Evolutionary conservation across 2,329 filamentous ascomycete genomes (phyloP).

Genomic region (Ceratocystis smalleyi): DNA sequence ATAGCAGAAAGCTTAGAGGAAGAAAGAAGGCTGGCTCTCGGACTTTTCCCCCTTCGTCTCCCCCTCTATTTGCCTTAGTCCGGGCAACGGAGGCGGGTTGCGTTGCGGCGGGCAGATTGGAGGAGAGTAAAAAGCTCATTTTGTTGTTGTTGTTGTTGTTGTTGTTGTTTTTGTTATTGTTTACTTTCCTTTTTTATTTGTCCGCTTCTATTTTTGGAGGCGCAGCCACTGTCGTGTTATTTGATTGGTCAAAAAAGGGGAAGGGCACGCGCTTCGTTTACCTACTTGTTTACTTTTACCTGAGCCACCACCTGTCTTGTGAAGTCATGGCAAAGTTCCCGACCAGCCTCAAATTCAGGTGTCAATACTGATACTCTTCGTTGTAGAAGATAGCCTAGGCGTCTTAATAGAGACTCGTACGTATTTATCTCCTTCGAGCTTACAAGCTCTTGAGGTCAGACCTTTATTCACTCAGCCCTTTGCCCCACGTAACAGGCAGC

Average conservation of each 20-base stretch:
- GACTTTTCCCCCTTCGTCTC: not conserved
- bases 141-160: not conserved
- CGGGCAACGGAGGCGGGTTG: too few species aligned
- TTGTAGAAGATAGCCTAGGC: too few species aligned
- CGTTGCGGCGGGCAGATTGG: too few species aligned
- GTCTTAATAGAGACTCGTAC: too few species aligned
- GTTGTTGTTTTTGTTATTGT: not conserved
- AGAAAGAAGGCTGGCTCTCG: not conserved
- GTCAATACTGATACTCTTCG: too few species aligned
- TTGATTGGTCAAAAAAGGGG: not conserved
- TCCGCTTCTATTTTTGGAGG: not conserved
- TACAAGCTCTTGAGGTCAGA: not conserved
- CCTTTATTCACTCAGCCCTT: too few species aligned
- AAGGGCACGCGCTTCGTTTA: not conserved
- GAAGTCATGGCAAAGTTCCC: too few species aligned
- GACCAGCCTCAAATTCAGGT: too few species aligned
- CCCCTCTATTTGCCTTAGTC: not conserved
- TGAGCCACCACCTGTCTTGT: not conserved
- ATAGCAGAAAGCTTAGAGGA: not conserved
- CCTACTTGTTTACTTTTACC: not conserved
- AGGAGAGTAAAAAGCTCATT: not conserved
- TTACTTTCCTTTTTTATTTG: not conserved
- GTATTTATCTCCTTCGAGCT: not conserved
- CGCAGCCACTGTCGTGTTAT: not conserved
- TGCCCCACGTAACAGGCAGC: too few species aligned